Evolutionary conservation across 306 rosid genomes (phyloP), one percentile per base, ranked within the genome.

Genomic region (Myrica gale): DNA sequence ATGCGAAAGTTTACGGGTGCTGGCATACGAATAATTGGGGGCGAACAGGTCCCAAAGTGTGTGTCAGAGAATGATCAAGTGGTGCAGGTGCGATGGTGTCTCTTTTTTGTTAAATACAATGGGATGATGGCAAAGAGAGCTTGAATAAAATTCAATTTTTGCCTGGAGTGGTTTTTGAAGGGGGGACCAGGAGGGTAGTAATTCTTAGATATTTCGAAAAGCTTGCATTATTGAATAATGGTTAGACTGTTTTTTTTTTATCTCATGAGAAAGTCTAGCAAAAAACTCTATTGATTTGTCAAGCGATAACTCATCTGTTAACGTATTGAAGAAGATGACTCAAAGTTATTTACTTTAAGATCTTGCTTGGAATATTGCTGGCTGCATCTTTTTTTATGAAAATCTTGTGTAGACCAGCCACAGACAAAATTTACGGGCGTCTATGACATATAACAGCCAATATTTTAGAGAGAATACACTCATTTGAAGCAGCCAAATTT

Each of bases 31-130:
- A 82, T 95, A 82, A 51, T 88, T 73, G 87, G 92, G 53, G 80
- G 91, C 46, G 91, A 89, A 73, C 91, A 88, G 87, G 93, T 87
- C 86, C 95, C 97, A 1, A 95, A 95, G 78, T 95, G 98, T 82
- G 93, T 85, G 72, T 85, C 86, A 68, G 90, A 86, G 84, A 88
- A 82, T 39, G 90, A 83, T 74, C 92, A 87, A 85, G 85, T 92
- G 17, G 96, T 95, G 68, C 97, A 89, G 99, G 99, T 95, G 51
- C 9, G 84, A 55, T 57, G 63, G 32, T 21, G 32, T 4, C 21
- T 41, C 70, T 66, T 66, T 15, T 66, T 65, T 66, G 68, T 65
- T 42, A 65, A 42, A 26, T 65, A 42, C 70, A 66, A 66, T 42
- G 70, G 46, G 10, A 66, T 3, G 70, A 26, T 66, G 70, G 5